Percentiles rank a stretch among this genome's conserved stretches.
These are phyloP conservation scores for Pythium volutum DNA, from an alignment of 352 stramenopile genomes.

Conservation along the genomic window DNA sequence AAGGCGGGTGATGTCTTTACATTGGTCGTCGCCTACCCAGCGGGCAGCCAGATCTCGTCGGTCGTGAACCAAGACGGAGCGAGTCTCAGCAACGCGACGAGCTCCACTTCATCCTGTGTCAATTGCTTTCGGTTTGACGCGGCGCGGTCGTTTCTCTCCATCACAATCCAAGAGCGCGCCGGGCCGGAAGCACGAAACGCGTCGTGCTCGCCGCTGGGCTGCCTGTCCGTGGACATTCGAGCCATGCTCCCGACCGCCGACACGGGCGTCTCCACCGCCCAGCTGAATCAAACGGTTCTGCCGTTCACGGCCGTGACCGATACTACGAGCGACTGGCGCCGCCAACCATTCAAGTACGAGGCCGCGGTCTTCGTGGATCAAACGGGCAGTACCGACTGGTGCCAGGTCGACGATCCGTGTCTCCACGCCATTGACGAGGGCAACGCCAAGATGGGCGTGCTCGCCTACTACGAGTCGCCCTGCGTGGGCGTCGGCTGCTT, in stretches of 20 bases:
- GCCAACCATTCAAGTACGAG: conserved; percentile 10
- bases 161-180: conserved; percentile 22
- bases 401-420: conserved; percentile 32
- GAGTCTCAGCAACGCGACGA: conserved; percentile 9
- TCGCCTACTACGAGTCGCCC: conserved; percentile 27
- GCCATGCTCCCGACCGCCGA: conserved; percentile 9
- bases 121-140: conserved; percentile 37
- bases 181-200: conserved; percentile 3
- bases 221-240: conserved; percentile 23
- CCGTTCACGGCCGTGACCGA: background rate
- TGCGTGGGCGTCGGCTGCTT: conserved; percentile 36
- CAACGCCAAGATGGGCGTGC: conserved; percentile 30
- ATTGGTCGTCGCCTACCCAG: conserved; percentile 30
- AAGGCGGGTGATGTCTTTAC: conserved; percentile 21
- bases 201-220: conserved; percentile 27
- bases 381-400: conserved; percentile 29
- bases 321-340: conserved; percentile 6
- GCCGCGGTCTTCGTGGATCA: background rate
- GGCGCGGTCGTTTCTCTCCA: conserved; percentile 10
- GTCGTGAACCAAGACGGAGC: conserved; percentile 18
- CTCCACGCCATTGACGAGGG: conserved; percentile 32
- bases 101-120: conserved; percentile 13
- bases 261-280: conserved; percentile 10
- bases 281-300: background rate
- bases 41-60: conserved; percentile 16